A percentile compares a stretch with the other conserved stretches of the same genome.
phyloP scores from a whole-genome alignment of 371 early-diverging fungal species.

The Mortierella sp. region DNA sequence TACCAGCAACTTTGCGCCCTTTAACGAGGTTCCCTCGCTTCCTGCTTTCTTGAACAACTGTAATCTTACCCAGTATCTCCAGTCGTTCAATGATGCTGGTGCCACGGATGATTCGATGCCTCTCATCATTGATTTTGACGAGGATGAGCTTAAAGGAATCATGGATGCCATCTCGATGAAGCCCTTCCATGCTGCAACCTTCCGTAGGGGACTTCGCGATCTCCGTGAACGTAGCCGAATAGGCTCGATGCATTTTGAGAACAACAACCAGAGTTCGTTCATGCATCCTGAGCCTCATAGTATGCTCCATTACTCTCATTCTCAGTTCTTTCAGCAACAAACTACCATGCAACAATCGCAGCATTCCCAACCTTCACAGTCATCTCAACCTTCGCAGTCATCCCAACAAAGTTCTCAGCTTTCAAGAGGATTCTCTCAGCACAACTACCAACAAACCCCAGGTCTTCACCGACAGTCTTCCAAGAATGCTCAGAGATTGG shows the following conservation, averaged over 20 bases:
- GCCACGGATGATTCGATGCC: conserved; percentile 61
- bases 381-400: conserved; percentile 34
- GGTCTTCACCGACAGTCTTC: conserved; percentile 30
- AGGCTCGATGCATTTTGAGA: conserved; percentile 52
- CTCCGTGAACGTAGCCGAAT: conserved; percentile 48
- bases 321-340: conserved; percentile 42
- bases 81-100: conserved; percentile 59
- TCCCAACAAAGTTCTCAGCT: conserved; percentile 26
- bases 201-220: conserved; percentile 58
- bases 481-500: conserved; percentile 16
- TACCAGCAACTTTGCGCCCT: conserved; percentile 44
- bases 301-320: conserved; percentile 41
- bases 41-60: conserved; percentile 55
- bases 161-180: conserved; percentile 58
- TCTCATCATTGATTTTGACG: conserved; percentile 60
- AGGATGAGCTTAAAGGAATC: conserved; percentile 60
- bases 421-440: conserved; percentile 15
- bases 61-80: conserved; percentile 59
- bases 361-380: conserved; percentile 32
- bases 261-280: conserved; percentile 42
- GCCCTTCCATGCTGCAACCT: conserved; percentile 62
- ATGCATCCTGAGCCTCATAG: conserved; percentile 52
- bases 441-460: conserved; percentile 16
- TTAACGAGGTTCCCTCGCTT: conserved; percentile 41
- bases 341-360: background rate